Base-by-base conservation (phyloP, 148 eudicot genomes). In the Persicaria maculosa region DNA sequence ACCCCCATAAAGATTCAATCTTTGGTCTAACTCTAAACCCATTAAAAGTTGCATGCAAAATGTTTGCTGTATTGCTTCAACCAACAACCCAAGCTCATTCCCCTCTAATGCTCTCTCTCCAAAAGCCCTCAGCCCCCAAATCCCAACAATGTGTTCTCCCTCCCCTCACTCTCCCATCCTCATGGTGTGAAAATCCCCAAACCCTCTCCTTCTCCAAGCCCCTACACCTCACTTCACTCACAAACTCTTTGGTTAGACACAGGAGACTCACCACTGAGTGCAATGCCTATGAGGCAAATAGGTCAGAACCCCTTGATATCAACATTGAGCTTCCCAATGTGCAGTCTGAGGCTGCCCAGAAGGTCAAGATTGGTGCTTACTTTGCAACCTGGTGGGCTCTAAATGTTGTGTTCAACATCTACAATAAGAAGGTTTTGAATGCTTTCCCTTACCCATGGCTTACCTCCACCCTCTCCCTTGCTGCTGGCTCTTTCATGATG, bases 401-500 rank as follows among this genome's bases (percentile, higher is more conserved):
- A 50, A 86, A 84, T 74, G 87, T 84, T 67, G 73, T 86, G 7
- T 86, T 84, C 83, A 81, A 81, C 20, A 76, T 81, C 5, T 84
- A 84, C 71, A 81, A 86, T 75, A 84, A 86, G 85, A 86, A 86
- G 74, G 86, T 86, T 22, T 74, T 86, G 45, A 86, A 86, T 76
- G 89, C 86, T 7, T 86, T 83, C 46, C 85, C 89, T 5, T 86
- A 73, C 75, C 89, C 89, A 2, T 83, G 89, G 89, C 85, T 86
- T 25, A 86, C 86, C 9, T 86, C 89, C 36, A 86, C 89, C 22
- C 83, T 86, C 48, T 86, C 86, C 4, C 78, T 86, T 0, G 89
- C 85, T 6, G 76, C 83, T 6, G 89, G 89, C 44, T 83, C 89
- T 55, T 71, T 86, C 15, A 72, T 86, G 55, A 86, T 86, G 89